Evolutionary conservation across 768 basidiomycete species (phyloP).

Genomic region (Daedalea quercina): DNA sequence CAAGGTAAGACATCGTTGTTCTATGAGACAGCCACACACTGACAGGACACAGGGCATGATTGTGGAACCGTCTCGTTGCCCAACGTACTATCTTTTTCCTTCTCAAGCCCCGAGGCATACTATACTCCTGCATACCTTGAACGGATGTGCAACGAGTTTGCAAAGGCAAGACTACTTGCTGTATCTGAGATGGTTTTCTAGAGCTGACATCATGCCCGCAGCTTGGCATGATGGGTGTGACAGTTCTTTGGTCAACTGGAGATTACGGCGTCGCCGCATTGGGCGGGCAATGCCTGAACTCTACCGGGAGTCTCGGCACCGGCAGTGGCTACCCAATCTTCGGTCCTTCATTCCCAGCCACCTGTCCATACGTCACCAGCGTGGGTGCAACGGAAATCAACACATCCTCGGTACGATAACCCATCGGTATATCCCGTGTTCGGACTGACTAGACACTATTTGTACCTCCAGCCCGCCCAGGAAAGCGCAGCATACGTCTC

Average conservation of each 20-base stretch:
- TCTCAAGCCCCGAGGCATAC: constrained; percentile 30
- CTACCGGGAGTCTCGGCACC: constrained; percentile 16
- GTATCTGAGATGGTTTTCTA: background rate
- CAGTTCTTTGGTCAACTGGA: constrained; percentile 39
- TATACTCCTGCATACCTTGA: constrained; percentile 28
- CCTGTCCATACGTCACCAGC: constrained; percentile 36
- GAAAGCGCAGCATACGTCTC: constrained; percentile 30
- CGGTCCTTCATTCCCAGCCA: constrained; percentile 24
- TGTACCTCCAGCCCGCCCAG: constrained; percentile 20
- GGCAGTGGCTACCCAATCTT: constrained; percentile 14
- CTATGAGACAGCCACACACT: no score
- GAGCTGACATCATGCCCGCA: constrained; percentile 11
- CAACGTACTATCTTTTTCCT: constrained; percentile 35
- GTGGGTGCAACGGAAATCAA: constrained; percentile 33
- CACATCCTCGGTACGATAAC: constrained; percentile 17
- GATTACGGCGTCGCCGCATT: constrained; percentile 37
- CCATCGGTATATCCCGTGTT: background rate
- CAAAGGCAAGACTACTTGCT: constrained; percentile 19
- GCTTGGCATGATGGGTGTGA: constrained; percentile 27
- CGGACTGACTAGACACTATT: background rate
- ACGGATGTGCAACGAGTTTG: constrained; percentile 40
- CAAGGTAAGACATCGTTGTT: background rate
- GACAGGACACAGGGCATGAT: constrained; percentile 16
- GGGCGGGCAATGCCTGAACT: constrained; percentile 25
- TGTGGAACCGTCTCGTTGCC: constrained; percentile 32